Evolutionary conservation across 768 basidiomycete genomes (phyloP).

Genomic region (Serendipita sp.): DNA sequence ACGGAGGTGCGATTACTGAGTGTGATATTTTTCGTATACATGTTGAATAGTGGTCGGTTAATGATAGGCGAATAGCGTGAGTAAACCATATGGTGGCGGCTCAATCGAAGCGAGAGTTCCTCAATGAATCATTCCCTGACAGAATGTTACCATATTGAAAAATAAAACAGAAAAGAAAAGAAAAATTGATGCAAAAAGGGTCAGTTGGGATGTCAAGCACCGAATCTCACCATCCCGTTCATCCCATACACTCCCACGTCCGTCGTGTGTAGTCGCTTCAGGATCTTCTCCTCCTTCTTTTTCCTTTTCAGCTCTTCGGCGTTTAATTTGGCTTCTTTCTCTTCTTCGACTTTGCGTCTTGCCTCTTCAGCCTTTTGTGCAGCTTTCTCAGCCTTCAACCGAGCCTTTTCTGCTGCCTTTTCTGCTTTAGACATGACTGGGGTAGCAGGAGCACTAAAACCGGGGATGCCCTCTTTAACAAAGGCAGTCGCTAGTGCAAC

Average conservation of each 20-base stretch:
- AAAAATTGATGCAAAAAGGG: not conserved
- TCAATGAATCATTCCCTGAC: not conserved
- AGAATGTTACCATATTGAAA: not conserved
- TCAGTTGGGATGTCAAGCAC: not conserved
- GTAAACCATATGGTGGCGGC: too few species aligned
- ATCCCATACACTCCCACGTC: constrained; percentile 2
- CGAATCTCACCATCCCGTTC: constrained; percentile 5
- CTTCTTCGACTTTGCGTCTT: not conserved
- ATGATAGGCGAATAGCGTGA: too few species aligned
- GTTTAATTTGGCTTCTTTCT: not conserved
- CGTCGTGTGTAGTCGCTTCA: not conserved
- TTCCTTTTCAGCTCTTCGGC: not conserved
- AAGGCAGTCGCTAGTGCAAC: constrained; percentile 1
- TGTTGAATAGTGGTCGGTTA: too few species aligned
- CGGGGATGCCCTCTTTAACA: not conserved
- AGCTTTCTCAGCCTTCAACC: not conserved
- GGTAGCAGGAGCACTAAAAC: not conserved
- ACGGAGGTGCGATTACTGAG: too few species aligned
- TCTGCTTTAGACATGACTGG: not conserved
- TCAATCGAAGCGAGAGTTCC: not conserved
- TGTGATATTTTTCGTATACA: too few species aligned
- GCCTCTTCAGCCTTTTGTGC: constrained; percentile 1
- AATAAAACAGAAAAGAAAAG: too few species aligned
- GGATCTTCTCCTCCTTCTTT: not conserved
- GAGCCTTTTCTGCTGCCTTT: constrained; percentile 2